Base-by-base conservation (phyloP, 192 early-diverging fungal genomes). In the Coemansia pectinata region DNA sequence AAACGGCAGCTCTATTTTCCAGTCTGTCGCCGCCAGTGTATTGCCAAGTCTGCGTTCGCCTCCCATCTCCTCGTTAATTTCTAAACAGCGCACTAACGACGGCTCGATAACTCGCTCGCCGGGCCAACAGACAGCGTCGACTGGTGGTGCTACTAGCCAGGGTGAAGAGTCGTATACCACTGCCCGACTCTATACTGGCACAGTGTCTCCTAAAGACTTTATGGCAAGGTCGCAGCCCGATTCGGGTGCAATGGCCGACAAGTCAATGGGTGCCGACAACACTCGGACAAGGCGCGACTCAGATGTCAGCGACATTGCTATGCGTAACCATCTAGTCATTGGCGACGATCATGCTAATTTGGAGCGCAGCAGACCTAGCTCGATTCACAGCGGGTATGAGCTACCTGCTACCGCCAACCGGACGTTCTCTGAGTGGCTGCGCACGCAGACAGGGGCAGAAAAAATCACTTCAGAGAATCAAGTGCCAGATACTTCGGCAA, bases 291-390 rank as follows among this genome's bases (percentile, higher is more conserved):
- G 73, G 17, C 57, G 67, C n/a, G 53, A 65, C 33, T 65, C 69
- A 12, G 76, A 81, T 50, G 73, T 81, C 47, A 81, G 78, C 67
- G 78, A 81, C 40, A 81, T 81, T 59, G 78, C 73, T 34, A 81
- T 81, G 78, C 78, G 73, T 67, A 72, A 34, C 17, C 73, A 81
- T 57, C 27, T 81, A 41, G 38, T 44, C 11, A 41, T 65, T 19
- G 57, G 29, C 27, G 66, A 74, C 5, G 67, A 76, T 14, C 44
- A 14, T 6, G 14, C 29, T 5, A 48, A 0, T 11, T 9, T 36
- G 23, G 53, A 52, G 9, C 27, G 45, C 40, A 52, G 61, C 52
- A 17, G 48, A 34, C 17, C 58, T n/a, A 19, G 33, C 45, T 44
- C 60, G 17, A 15, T 45, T 4, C 19, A 50, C 23, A 72, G 70